phyloP scores from a whole-genome alignment of 2,329 filamentous ascomycete genomes.

The Fusarium pseudocircinatum region DNA sequence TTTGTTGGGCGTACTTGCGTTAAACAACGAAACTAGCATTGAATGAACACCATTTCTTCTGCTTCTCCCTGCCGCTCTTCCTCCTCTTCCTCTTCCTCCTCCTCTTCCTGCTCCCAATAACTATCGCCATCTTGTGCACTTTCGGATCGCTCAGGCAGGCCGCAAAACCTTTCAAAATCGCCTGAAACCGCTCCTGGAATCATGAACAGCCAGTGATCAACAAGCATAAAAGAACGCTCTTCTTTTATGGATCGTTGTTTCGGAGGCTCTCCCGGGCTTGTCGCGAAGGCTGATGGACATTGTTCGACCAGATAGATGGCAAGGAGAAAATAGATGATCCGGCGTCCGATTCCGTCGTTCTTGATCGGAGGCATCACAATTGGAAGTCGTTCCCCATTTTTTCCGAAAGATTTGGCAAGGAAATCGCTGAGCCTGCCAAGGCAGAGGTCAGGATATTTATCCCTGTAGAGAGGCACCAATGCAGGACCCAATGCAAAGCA shows the following conservation, averaged over 20 bases:
- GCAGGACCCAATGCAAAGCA: not conserved
- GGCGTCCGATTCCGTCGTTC: accelerated
- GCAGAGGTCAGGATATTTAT: not conserved
- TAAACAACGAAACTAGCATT: not conserved
- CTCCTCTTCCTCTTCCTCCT: not conserved
- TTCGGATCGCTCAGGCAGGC: not conserved
- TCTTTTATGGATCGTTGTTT: not conserved
- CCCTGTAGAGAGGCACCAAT: not conserved
- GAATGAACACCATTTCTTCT: not conserved
- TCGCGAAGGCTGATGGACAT: not conserved
- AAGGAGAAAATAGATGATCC: not conserved
- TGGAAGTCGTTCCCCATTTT: not conserved
- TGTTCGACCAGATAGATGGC: not conserved
- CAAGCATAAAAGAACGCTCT: not conserved
- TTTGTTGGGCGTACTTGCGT: not conserved
- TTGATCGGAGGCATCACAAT: not conserved
- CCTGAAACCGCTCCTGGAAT: accelerated
- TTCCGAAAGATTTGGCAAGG: not conserved
- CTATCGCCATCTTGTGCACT: accelerated
- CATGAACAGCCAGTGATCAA: accelerated
- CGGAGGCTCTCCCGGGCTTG: not conserved
- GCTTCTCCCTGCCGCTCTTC: not conserved
- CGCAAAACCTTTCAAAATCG: not conserved
- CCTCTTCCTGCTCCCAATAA: not conserved
- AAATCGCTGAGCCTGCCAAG: not conserved